These are phyloP conservation scores for Fonsecaea monophora DNA, from an alignment of 2,329 filamentous ascomycete species.

Conservation along the genomic window DNA sequence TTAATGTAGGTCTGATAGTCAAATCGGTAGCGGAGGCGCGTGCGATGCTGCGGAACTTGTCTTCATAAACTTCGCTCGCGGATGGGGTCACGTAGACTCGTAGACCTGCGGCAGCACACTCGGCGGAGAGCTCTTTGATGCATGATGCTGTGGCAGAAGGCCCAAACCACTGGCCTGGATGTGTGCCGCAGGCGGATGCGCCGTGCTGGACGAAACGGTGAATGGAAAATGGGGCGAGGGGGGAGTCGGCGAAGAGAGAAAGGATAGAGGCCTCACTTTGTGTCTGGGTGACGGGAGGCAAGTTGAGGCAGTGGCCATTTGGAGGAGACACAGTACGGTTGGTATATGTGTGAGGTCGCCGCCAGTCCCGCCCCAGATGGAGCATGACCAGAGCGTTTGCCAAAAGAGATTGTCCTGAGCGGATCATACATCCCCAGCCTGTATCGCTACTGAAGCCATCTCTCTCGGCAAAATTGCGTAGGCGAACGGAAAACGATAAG, in stretches of 20 bases:
- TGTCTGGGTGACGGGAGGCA: slow-evolving; percentile 4
- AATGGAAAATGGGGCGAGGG: slow-evolving; percentile 87
- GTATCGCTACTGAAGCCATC: slow-evolving; percentile 89
- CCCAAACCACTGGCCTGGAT: slow-evolving; percentile 97
- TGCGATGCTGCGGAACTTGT: slow-evolving; percentile 80
- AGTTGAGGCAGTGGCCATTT: not conserved
- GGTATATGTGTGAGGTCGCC: slow-evolving; percentile 54
- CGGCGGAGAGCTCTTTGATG: slow-evolving; percentile 80
- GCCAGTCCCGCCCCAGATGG: slow-evolving; percentile 71
- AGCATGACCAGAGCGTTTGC: slow-evolving; percentile 81
- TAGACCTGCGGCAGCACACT: slow-evolving; percentile 66
- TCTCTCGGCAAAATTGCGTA: slow-evolving; percentile 81
- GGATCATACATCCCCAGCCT: slow-evolving; percentile 99
- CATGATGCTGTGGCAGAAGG: slow-evolving; percentile 95
- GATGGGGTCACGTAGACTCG: slow-evolving; percentile 90
- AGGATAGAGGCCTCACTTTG: slow-evolving; percentile 61
- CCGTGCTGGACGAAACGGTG: slow-evolving; percentile 93
- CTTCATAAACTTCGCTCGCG: slow-evolving; percentile 90
- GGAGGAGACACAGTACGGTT: slow-evolving; percentile 9
- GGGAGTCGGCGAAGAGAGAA: slow-evolving; percentile 84
- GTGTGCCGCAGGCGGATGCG: slow-evolving; percentile 84
- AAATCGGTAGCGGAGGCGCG: slow-evolving; percentile 61
- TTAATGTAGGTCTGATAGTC: slow-evolving; percentile 81
- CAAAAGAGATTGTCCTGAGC: slow-evolving; percentile 90
- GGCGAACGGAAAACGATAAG: slow-evolving; percentile 82